Percentiles rank a stretch among this genome's conserved stretches.
phyloP scores from a whole-genome alignment of 768 basidiomycete genomes.

The Terana coerulea region DNA sequence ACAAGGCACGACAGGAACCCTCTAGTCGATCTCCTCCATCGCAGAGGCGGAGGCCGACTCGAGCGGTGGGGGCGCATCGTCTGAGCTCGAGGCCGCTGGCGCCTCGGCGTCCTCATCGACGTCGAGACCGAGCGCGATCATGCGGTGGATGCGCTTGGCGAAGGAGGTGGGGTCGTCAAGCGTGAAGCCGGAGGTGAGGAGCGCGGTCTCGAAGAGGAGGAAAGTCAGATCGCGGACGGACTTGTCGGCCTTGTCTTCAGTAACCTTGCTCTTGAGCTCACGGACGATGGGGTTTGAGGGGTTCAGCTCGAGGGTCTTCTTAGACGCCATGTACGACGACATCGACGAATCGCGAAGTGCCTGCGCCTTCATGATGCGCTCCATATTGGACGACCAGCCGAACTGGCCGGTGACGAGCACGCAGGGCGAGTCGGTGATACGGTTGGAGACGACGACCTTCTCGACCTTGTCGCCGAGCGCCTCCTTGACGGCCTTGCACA shows the following conservation, averaged over 20 bases:
- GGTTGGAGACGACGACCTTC: slow-evolving; percentile 98
- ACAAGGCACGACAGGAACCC: not conserved
- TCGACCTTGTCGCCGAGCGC: slow-evolving; percentile 99
- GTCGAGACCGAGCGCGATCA: slow-evolving; percentile 92
- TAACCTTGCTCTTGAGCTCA: slow-evolving; percentile 92
- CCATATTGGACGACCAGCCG: slow-evolving; percentile 99
- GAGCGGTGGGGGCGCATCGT: slow-evolving; percentile 45
- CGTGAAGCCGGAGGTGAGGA: slow-evolving; percentile 93
- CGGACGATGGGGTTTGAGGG: slow-evolving; percentile 89
- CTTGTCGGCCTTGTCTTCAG: slow-evolving; percentile 98
- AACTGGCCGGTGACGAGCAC: slow-evolving; percentile 98
- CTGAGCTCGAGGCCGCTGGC: slow-evolving; percentile 38
- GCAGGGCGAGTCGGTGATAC: slow-evolving; percentile 96
- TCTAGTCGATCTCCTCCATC: slow-evolving; percentile 96
- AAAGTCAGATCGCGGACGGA: slow-evolving; percentile 95
- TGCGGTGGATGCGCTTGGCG: slow-evolving; percentile 93
- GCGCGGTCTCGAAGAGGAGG: slow-evolving; percentile 94
- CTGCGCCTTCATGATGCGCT: slow-evolving; percentile 99
- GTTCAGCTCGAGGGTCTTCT: slow-evolving; percentile 98
- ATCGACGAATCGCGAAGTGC: slow-evolving; percentile 96
- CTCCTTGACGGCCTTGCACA: slow-evolving; percentile 96
- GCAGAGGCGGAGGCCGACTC: slow-evolving; percentile 71
- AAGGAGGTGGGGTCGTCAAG: slow-evolving; percentile 95
- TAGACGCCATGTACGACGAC: slow-evolving; percentile 99
- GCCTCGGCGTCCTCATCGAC: slow-evolving; percentile 73